A percentile compares a stretch with the other conserved stretches of the same genome.
Conservation (phyloP, 116 monocot genomes). For the Cymodocea nodosa region DNA sequence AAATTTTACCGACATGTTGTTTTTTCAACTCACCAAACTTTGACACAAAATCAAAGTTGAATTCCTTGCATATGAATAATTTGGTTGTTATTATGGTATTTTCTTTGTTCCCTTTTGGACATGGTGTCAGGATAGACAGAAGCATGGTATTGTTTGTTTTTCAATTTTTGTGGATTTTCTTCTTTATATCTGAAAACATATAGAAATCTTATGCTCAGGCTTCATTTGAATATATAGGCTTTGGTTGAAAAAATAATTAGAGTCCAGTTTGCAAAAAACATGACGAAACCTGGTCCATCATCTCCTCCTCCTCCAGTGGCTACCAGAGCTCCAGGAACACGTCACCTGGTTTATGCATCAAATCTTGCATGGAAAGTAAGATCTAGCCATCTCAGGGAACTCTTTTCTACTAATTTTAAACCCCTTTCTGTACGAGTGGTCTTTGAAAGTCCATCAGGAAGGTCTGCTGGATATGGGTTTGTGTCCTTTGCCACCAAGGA, state of each 20-base stretch:
- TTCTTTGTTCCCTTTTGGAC: too few relatives aligned
- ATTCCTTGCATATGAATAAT: too few relatives aligned
- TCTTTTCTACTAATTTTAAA: constrained; percentile 57
- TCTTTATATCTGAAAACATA: too few relatives aligned
- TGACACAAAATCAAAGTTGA: too few relatives aligned
- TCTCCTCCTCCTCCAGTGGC: constrained; percentile 20
- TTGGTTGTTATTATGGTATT: too few relatives aligned
- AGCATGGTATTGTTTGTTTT: too few relatives aligned
- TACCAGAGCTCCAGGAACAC: constrained; percentile 14
- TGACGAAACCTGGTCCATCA: constrained; percentile 33
- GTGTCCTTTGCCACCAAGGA: constrained; percentile 70
- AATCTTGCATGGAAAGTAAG: constrained; percentile 91
- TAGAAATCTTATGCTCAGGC: too few relatives aligned
- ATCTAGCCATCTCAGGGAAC: constrained; percentile 48
- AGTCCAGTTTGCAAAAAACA: constrained; percentile 61
- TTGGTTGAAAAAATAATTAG: constrained; percentile 49
- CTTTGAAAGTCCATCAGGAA: constrained; percentile 55
- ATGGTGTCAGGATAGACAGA: too few relatives aligned
- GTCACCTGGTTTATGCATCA: constrained; percentile 56
- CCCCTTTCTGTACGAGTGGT: constrained; percentile 58
- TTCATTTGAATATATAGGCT: constrained; percentile 24
- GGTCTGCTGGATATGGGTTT: constrained; percentile 84
- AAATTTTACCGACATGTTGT: too few relatives aligned
- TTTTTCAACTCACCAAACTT: too few relatives aligned
- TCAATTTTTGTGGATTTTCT: too few relatives aligned